phyloP scores from a whole-genome alignment of 495 filamentous ascomycete species.

The Stereocaulon alpinum region DNA sequence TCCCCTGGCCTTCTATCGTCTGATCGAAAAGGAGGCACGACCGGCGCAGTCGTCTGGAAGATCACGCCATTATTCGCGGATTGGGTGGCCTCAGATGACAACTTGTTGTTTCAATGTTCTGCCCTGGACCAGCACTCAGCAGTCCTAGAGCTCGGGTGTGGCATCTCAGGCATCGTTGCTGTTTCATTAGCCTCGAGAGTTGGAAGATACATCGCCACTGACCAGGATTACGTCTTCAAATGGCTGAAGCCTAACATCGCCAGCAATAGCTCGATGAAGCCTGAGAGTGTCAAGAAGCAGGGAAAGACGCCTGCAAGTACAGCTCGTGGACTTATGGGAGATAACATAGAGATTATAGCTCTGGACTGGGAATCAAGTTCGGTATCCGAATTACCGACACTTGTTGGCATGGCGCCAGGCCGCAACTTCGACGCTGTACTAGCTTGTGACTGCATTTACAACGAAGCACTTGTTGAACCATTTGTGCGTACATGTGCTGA shows the following conservation, averaged over 20 bases:
- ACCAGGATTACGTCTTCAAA: conserved; percentile 75
- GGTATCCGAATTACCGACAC: conserved; percentile 13
- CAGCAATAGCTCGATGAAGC: conserved; percentile 39
- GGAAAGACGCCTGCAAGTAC: background rate
- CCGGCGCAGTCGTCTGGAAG: conserved; percentile 90
- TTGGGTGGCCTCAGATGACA: conserved; percentile 59
- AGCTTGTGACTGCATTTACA: conserved; percentile 86
- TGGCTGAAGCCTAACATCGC: conserved; percentile 64
- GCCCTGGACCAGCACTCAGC: conserved; percentile 45
- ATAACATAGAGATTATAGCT: conserved; percentile 35
- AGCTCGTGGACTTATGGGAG: background rate
- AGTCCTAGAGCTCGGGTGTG: conserved; percentile 78
- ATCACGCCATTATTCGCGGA: conserved; percentile 77
- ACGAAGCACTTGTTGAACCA: conserved; percentile 70
- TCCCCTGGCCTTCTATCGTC: conserved; percentile 74
- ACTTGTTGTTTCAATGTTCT: conserved; percentile 51
- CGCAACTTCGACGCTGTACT: conserved; percentile 52
- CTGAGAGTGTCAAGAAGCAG: background rate
- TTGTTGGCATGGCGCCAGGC: conserved; percentile 28
- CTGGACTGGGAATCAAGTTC: conserved; percentile 64
- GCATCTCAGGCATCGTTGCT: conserved; percentile 68
- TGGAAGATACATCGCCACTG: conserved; percentile 64
- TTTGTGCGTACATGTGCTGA: conserved; percentile 81
- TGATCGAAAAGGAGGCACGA: conserved; percentile 71
- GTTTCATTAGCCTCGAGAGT: conserved; percentile 53